These are phyloP conservation scores for Ogataea pini DNA, from an alignment of 805 yeast genomes.

Conservation along the genomic window DNA sequence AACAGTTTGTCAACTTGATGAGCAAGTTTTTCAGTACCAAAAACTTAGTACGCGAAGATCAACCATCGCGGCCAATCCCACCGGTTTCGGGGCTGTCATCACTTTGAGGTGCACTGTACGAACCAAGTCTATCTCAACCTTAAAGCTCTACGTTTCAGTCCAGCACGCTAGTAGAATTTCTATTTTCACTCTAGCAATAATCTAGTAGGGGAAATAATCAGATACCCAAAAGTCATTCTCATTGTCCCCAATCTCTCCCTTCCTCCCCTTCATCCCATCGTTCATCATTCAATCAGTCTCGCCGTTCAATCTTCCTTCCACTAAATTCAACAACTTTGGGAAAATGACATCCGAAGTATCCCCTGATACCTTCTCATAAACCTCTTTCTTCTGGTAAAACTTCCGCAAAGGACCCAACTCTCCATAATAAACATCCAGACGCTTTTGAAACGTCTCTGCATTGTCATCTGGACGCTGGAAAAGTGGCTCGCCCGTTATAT, in stretches of 20 bases:
- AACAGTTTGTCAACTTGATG: no score
- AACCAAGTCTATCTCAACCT: no score
- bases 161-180: no score
- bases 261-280: no score
- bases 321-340: conserved; percentile 56
- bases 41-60: background rate
- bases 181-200: no score
- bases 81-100: no score
- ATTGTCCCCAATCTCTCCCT: no score
- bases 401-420: conserved; percentile 65
- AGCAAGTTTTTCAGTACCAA: background rate
- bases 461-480: conserved; percentile 82
- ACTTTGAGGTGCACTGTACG: no score
- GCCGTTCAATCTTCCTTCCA: background rate
- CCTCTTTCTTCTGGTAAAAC: conserved; percentile 52
- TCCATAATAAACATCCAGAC: conserved; percentile 63
- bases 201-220: no score
- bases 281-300: background rate
- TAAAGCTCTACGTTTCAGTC: no score
- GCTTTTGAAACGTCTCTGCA: conserved; percentile 63
- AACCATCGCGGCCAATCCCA: no score
- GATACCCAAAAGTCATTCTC: no score
- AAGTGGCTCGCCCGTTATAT: conserved; percentile 85
- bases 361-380: conserved; percentile 63
- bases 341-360: conserved; percentile 81